Evolutionary conservation across 495 filamentous ascomycete genomes (phyloP).

Genomic region (Penicillium samsonianum): DNA sequence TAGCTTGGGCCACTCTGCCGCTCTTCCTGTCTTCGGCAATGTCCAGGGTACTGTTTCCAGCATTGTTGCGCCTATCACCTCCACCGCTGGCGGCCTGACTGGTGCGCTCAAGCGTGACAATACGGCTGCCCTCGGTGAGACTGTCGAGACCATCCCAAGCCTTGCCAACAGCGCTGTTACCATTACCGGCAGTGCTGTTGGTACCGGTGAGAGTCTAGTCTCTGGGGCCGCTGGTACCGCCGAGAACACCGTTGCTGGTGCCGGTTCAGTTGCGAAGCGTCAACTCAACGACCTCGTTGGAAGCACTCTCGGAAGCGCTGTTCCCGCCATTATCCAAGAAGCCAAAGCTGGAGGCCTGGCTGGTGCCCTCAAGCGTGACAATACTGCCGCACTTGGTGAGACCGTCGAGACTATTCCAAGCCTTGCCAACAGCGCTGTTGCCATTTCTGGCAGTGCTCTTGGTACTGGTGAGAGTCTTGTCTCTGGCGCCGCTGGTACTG

Average conservation of each 20-base stretch:
- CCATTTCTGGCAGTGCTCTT: constrained; percentile 8
- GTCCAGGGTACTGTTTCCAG: constrained; percentile 2
- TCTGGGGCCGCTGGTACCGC: constrained; percentile 19
- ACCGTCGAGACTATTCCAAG: constrained; percentile 9
- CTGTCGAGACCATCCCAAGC: constrained; percentile 12
- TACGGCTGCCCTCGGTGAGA: neutral
- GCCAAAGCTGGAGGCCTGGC: neutral
- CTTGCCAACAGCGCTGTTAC: constrained; percentile 22
- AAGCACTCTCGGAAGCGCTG: neutral
- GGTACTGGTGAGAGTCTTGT: constrained; percentile 10
- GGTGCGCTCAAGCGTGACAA: constrained; percentile 7
- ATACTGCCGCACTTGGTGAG: neutral
- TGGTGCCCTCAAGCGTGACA: constrained; percentile 1
- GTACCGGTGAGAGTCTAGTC: constrained; percentile 23
- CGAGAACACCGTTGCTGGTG: constrained; percentile 12
- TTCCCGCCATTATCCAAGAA: neutral
- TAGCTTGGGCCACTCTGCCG: constrained; percentile 19
- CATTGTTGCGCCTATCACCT: neutral
- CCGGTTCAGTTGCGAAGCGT: neutral
- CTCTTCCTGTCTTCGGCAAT: constrained; percentile 21
- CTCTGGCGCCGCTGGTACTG: constrained; percentile 16
- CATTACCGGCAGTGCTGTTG: constrained; percentile 19
- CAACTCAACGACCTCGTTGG: neutral
- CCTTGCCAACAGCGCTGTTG: constrained; percentile 12
- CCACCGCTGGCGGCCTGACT: neutral